These are phyloP conservation scores for Meyerozyma elateridarum DNA, from an alignment of 1,139 yeast genomes.

Conservation along the genomic window DNA sequence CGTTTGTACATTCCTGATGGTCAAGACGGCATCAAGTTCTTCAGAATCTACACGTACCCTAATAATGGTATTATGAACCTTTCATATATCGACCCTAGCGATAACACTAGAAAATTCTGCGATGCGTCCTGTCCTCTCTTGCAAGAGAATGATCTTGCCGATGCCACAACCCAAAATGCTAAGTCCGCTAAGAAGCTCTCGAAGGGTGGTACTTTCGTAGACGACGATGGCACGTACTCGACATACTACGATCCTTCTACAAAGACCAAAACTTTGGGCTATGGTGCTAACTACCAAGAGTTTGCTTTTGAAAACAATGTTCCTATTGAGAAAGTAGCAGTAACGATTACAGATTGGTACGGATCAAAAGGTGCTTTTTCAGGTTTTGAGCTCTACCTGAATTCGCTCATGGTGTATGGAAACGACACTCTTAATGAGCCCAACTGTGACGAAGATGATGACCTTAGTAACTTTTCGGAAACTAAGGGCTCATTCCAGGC, in stretches of 20 bases:
- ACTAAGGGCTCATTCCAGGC: constrained; percentile 33
- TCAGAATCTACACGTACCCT: constrained; percentile 75
- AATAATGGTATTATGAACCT: constrained; percentile 88
- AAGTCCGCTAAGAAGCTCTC: constrained; percentile 14
- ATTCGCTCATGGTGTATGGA: constrained; percentile 60
- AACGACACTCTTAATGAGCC: constrained; percentile 70
- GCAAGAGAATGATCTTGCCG: constrained; percentile 25
- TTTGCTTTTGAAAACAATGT: constrained; percentile 74
- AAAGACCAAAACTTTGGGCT: constrained; percentile 42
- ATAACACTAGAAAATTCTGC: constrained; percentile 55
- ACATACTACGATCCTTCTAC: constrained; percentile 37
- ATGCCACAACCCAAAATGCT: constrained; percentile 20
- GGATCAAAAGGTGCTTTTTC: constrained; percentile 65
- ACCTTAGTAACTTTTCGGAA: constrained; percentile 27
- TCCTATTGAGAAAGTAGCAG: constrained; percentile 54
- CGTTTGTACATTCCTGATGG: constrained; percentile 62
- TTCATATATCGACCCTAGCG: constrained; percentile 72
- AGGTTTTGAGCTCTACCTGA: constrained; percentile 72
- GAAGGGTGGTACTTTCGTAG: constrained; percentile 25
- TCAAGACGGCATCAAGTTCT: constrained; percentile 54
- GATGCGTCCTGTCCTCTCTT: constrained; percentile 84
- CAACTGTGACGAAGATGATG: constrained; percentile 39
- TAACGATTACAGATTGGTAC: constrained; percentile 67
- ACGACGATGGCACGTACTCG: constrained; percentile 33
- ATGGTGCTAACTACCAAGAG: constrained; percentile 60